These are phyloP conservation scores for Cokeromyces recurvatus DNA, from an alignment of 371 early-diverging fungal species.

Conservation along the genomic window DNA sequence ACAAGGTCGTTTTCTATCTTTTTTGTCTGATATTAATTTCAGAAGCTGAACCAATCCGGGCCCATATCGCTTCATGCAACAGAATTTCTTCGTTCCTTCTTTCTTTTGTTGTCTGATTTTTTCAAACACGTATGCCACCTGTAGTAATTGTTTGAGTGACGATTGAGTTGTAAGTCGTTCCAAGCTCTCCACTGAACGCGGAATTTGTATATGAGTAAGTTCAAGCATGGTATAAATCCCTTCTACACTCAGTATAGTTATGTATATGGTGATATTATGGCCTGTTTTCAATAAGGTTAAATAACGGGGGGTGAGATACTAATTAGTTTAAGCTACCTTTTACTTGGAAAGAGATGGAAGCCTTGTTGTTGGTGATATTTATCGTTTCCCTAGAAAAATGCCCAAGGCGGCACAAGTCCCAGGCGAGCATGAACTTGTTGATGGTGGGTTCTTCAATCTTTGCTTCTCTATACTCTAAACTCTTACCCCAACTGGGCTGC, in stretches of 20 bases:
- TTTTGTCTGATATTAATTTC: neutral
- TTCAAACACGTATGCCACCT: constrained; percentile 5
- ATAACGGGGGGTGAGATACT: constrained; percentile 1
- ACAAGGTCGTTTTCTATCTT: constrained; percentile 2
- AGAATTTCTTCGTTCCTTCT: neutral
- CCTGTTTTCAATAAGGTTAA: constrained; percentile 6
- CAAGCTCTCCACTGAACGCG: constrained; percentile 1
- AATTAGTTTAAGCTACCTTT: constrained; percentile 9
- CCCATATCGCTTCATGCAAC: constrained; percentile 30
- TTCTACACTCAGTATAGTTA: neutral
- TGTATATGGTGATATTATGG: constrained; percentile 3
- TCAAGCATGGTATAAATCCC: constrained; percentile 4
- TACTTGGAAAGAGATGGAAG: constrained; percentile 5
- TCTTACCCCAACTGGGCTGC: constrained; percentile 4
- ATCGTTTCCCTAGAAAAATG: constrained; percentile 5
- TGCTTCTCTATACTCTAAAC: constrained; percentile 10
- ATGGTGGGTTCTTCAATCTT: constrained; percentile 11
- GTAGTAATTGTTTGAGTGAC: constrained; percentile 1
- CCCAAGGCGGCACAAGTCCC: constrained; percentile 11
- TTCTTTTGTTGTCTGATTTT: constrained; percentile 4
- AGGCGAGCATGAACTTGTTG: constrained; percentile 7
- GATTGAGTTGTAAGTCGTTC: constrained; percentile 1
- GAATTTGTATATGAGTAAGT: constrained; percentile 2
- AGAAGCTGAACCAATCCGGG: neutral
- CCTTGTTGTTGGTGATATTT: neutral